phyloP scores from a whole-genome alignment of 1,284 basidiomycete species.

The Apiotrichum mycotoxinovorans region DNA sequence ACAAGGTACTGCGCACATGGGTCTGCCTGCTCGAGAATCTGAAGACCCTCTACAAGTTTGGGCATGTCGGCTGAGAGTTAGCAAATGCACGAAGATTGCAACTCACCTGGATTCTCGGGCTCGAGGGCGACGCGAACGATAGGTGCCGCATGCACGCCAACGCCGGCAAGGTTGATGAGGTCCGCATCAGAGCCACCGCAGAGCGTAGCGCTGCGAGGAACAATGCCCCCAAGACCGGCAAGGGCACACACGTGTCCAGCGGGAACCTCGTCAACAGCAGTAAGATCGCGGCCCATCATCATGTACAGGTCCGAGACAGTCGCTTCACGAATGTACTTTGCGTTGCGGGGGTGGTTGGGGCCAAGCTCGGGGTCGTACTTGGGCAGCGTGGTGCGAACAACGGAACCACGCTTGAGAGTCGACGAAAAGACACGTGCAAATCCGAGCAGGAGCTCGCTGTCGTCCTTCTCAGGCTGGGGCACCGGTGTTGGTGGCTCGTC shows the following conservation, averaged over 20 bases:
- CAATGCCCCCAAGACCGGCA: conserved; percentile 81
- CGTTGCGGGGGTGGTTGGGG: conserved; percentile 67
- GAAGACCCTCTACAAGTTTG: conserved; percentile 81
- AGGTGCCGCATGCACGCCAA: conserved; percentile 69
- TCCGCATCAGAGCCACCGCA: conserved; percentile 61
- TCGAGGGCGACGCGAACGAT: conserved; percentile 96
- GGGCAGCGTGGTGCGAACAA: conserved; percentile 74
- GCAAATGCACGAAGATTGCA: neutral
- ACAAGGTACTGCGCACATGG: conserved; percentile 97
- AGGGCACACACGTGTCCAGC: conserved; percentile 97
- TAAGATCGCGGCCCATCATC: conserved; percentile 97
- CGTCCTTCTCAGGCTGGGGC: conserved; percentile 7
- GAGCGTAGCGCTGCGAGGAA: conserved; percentile 86
- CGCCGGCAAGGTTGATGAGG: conserved; percentile 77
- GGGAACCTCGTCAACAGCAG: conserved; percentile 75
- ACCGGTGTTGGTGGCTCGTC: conserved; percentile 1
- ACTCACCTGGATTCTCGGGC: conserved; percentile 65
- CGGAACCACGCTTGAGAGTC: conserved; percentile 64
- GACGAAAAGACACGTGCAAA: conserved; percentile 95
- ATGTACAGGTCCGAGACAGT: conserved; percentile 78
- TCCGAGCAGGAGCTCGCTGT: conserved; percentile 69
- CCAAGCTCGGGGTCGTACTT: conserved; percentile 75
- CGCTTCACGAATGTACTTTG: conserved; percentile 62
- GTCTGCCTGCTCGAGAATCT: conserved; percentile 89
- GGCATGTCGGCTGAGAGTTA: conserved; percentile 71